Evolutionary conservation across 2,329 filamentous ascomycete genomes (phyloP).

Genomic region (Paecilomyces fulvus): DNA sequence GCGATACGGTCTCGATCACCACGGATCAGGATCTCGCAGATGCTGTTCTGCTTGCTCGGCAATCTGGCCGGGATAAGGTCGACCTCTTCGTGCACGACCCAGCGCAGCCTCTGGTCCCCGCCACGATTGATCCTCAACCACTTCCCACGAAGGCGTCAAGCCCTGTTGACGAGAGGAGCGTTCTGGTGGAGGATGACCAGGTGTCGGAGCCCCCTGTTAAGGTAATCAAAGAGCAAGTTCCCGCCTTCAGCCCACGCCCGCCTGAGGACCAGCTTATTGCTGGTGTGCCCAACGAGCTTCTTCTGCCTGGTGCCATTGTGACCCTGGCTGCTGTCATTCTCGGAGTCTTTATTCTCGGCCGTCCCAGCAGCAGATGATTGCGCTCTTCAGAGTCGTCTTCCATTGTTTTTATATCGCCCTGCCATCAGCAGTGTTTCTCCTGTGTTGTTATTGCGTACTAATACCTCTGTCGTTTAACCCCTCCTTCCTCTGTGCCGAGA

Average conservation of each 20-base stretch:
- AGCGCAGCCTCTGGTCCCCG: slow-evolving; percentile 70
- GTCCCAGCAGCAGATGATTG: slow-evolving; percentile 45
- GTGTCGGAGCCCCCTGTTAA: slow-evolving; percentile 35
- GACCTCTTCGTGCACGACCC: slow-evolving; percentile 96
- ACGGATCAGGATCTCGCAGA: slow-evolving; percentile 89
- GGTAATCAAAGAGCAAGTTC: slow-evolving; percentile 34
- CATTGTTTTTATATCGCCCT: not conserved
- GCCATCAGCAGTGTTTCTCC: not conserved
- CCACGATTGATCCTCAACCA: slow-evolving; percentile 53
- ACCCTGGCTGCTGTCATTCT: slow-evolving; percentile 92
- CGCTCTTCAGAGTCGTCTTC: not conserved
- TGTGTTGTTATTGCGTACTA: not conserved
- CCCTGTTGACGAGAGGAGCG: slow-evolving; percentile 40
- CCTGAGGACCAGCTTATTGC: slow-evolving; percentile 71
- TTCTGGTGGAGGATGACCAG: slow-evolving; percentile 47
- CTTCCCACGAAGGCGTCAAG: slow-evolving; percentile 41
- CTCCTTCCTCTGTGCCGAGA: slow-evolving; percentile 2
- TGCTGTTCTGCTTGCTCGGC: slow-evolving; percentile 74
- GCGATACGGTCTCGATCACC: slow-evolving; percentile 93
- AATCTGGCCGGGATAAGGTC: slow-evolving; percentile 77
- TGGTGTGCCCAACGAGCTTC: slow-evolving; percentile 86
- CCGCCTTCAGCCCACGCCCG: slow-evolving; percentile 40
- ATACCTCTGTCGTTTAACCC: not conserved
- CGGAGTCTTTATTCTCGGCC: slow-evolving; percentile 81
- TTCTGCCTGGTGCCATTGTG: slow-evolving; percentile 88